Base-by-base conservation (phyloP, 2,329 filamentous ascomycete genomes). In the Pestalotiopsis sp. region DNA sequence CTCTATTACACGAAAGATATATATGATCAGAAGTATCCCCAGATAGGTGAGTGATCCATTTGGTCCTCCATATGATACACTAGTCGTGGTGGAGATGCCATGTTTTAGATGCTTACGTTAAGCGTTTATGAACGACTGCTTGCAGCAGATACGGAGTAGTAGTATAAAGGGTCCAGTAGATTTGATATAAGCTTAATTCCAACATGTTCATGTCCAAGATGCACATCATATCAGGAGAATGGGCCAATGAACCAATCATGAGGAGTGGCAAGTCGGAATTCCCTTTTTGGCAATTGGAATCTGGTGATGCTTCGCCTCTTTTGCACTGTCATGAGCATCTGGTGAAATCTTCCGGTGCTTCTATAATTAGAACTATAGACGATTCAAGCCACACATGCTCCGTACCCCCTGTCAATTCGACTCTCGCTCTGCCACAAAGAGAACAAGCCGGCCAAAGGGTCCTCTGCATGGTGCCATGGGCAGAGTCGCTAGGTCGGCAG, bases 181-280 rank as follows among this genome's bases (percentile, higher is more conserved):
- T n/a, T 27, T 23, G 57, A 59, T 59, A 59, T 59, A 59, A 59
- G 57, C 57, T 59, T 59, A 59, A 23, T 59, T 59, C 27, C 3
- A 52, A 52, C 45, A n/a, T 52, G 45, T 59, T 9, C 25, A 31
- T 27, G 25, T 23, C 57, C 14, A 23, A 52, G 6, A 59, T 59
- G 57, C 57, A 59, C 57, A 27, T 59, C 25, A 59, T 59, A 11
- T 12, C 57, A 9, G 23, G 4, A 36, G 12, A 59, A 12, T 59
- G 27, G 17, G 25, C 57, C 57, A 13, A 27, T n/a, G 27, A 59
- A 5, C 23, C 23, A 59, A 59, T 36, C 57, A 59, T 27, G 17
- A 59, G 13, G 13, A 27, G 3, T 27, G 13, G 14, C 2, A 20
- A 3, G 20, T 52, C 20, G 45, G 6, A n/a, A n/a, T 52, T 52